phyloP scores from a whole-genome alignment of 2,329 filamentous ascomycete species.

The Phialocephala sp. region DNA sequence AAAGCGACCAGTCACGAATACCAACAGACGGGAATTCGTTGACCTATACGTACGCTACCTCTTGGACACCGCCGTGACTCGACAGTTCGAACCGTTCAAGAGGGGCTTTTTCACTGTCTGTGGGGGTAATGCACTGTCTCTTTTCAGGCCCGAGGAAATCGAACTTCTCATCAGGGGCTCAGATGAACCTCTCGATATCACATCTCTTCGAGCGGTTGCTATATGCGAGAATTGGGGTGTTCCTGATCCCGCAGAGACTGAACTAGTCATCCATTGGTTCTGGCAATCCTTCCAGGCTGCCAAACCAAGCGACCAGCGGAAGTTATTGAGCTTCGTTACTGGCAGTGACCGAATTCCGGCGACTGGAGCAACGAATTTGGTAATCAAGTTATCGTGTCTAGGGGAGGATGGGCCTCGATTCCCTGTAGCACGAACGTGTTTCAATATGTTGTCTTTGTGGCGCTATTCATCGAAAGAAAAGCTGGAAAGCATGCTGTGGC shows the following conservation, averaged over 20 bases:
- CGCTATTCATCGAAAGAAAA: slow-evolving; percentile 70
- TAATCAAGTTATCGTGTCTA: slow-evolving; percentile 76
- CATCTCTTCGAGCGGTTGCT: slow-evolving; percentile 75
- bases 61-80: slow-evolving; percentile 76
- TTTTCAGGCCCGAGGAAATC: slow-evolving; percentile 91
- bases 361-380: slow-evolving; percentile 79
- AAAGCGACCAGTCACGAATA: slow-evolving; percentile 77
- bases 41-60: slow-evolving; percentile 82
- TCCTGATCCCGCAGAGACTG: slow-evolving; percentile 58
- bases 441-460: slow-evolving; percentile 82
- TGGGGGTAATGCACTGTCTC: slow-evolving; percentile 82
- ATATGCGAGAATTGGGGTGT: slow-evolving; percentile 81
- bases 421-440: slow-evolving; percentile 88
- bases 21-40: slow-evolving; percentile 85
- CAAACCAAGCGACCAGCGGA: slow-evolving; percentile 71
- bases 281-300: slow-evolving; percentile 80
- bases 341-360: slow-evolving; percentile 90
- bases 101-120: slow-evolving; percentile 93
- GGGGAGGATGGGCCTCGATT: slow-evolving; percentile 77
- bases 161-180: slow-evolving; percentile 86
- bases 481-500: slow-evolving; percentile 77
- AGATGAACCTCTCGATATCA: slow-evolving; percentile 81
- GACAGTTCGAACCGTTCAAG: slow-evolving; percentile 93
- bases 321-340: slow-evolving; percentile 84
- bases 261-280: slow-evolving; percentile 82